Base-by-base conservation (phyloP, 1,284 basidiomycete species). In the Ustilago hordei region DNA sequence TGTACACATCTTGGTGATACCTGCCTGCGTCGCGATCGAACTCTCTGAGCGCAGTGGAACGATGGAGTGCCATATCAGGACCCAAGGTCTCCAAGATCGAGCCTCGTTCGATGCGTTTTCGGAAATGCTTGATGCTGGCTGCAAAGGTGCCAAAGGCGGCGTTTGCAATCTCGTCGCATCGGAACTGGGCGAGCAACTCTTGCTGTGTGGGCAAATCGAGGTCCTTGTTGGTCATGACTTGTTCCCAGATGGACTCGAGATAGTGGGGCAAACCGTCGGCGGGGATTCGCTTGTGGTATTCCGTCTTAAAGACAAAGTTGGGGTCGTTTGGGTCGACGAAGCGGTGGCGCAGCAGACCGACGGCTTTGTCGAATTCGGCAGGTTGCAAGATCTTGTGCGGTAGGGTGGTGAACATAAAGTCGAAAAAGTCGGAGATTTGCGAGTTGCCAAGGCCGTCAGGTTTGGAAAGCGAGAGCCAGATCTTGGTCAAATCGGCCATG, bases 161-260 rank as follows among this genome's bases (percentile, higher is more conserved):
- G 7, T 92, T 88, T 4, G 95, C 93, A 64, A 99, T 97, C 86
- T 99, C 97, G 85, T 99, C 97, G 80, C 97, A 99, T 58, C 97
- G 92, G 91, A 99, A 99, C 85, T 99, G 97, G 0, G 97, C 97
- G 36, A 99, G 88, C 3, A 99, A 90, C 81, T 99, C 97, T 86
- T 98, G 97, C 86, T 99, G 97, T 0, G 97, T 99, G 0, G 97
- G 97, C 45, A 99, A 87, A 87, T 99, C 97, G 52, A 99, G 90
- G 86, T 99, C 97, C 87, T 99, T 98, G 89, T 99, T 99, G 8
- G 90, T 92, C 86, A 98, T 92, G 23, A 99, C 95, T 92, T 98
- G 95, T 90, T 98, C 94, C 97, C 97, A 99, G 69, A 99, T 96
- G 54, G 92, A 91, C 83, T 95, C 93, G 93, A 99, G 97, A 86